Evolutionary conservation across 2,329 filamentous ascomycete genomes (phyloP).

Genomic region (Hymenoscyphus albidus): DNA sequence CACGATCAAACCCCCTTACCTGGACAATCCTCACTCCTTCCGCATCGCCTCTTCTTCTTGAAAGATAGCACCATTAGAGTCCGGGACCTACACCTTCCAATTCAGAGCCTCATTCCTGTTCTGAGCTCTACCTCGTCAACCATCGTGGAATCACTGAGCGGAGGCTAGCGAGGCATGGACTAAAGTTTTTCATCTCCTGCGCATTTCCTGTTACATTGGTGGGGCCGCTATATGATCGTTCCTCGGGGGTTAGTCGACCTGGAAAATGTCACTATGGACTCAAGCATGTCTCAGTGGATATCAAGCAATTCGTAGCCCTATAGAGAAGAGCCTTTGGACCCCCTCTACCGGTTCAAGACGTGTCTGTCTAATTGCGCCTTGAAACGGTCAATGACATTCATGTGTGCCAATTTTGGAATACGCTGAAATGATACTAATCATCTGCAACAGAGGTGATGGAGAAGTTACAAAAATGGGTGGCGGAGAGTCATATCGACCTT

Average conservation of each 20-base stretch:
- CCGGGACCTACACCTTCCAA: neutral
- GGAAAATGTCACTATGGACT: neutral
- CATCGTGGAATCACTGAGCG: neutral
- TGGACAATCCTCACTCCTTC: neutral
- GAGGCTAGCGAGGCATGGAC: neutral
- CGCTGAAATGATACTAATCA: constrained; percentile 13
- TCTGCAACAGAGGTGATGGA: constrained; percentile 30
- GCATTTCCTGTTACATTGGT: neutral
- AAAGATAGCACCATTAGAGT: neutral
- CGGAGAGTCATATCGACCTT: constrained; percentile 35
- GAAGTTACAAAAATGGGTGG: constrained; percentile 34
- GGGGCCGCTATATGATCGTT: neutral
- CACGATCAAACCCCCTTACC: neutral
- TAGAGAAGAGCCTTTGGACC: neutral
- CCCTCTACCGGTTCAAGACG: neutral
- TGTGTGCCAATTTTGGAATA: neutral
- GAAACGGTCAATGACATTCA: neutral
- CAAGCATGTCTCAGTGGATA: constrained; percentile 1
- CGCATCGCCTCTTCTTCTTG: neutral
- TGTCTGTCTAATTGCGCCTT: neutral
- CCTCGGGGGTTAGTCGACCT: neutral
- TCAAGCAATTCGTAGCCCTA: neutral
- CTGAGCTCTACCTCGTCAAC: neutral
- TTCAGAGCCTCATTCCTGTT: neutral
- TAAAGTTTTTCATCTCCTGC: neutral